Evolutionary conservation across 345 rosid genomes (phyloP).

Genomic region (Rubroshorea leprosula): DNA sequence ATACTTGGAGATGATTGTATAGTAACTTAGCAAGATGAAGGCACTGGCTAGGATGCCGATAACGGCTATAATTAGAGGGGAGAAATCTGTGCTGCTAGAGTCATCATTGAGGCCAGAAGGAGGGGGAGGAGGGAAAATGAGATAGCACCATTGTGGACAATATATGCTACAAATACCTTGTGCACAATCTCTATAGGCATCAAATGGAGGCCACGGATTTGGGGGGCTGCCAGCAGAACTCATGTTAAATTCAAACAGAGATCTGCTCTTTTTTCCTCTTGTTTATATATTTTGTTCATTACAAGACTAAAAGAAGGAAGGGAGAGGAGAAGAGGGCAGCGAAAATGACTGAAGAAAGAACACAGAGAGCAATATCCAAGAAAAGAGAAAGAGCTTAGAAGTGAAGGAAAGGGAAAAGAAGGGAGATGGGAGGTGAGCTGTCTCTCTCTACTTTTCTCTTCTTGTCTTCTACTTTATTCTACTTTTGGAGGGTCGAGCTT

Average conservation of each 20-base stretch:
- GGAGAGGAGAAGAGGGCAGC: background rate
- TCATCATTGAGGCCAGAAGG: slow-evolving; percentile 34
- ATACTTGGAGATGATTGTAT: slow-evolving; percentile 59
- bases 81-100: slow-evolving; percentile 35
- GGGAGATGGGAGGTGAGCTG: slow-evolving; percentile 22
- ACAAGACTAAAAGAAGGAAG: background rate
- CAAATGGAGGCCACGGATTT: slow-evolving; percentile 44
- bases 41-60: slow-evolving; percentile 67
- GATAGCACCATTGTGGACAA: slow-evolving; percentile 86
- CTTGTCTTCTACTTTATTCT: slow-evolving; percentile 24
- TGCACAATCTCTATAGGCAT: slow-evolving; percentile 66
- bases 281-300: background rate
- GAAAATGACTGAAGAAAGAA: slow-evolving; percentile 2
- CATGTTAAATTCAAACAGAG: slow-evolving; percentile 23
- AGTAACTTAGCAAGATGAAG: slow-evolving; percentile 67
- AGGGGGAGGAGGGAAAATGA: slow-evolving; percentile 75
- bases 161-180: slow-evolving; percentile 70
- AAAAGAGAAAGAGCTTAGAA: slow-evolving; percentile 14
- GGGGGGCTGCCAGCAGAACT: slow-evolving; percentile 28
- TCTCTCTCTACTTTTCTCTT: slow-evolving; percentile 20
- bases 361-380: slow-evolving; percentile 1
- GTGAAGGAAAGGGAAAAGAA: slow-evolving; percentile 35
- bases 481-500: too few relatives aligned
- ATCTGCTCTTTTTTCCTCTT: background rate
- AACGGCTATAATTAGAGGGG: slow-evolving; percentile 70